These are phyloP conservation scores for Colletotrichum tamarilloi DNA, from an alignment of 2,329 filamentous ascomycete genomes.

Conservation along the genomic window DNA sequence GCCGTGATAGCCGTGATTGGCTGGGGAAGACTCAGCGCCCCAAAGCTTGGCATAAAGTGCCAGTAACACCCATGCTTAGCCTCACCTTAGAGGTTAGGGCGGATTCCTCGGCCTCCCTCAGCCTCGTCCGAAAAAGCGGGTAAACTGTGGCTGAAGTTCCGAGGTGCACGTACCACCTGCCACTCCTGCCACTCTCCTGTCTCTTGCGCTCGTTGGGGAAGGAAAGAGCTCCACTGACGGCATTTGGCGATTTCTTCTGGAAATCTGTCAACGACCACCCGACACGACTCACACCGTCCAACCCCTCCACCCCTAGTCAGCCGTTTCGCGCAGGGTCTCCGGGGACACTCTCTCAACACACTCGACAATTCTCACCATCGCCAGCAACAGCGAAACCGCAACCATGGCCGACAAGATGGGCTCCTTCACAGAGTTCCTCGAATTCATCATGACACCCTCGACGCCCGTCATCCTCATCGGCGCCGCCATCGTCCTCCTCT, in stretches of 20 bases:
- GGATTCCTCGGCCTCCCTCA: conserved; percentile 15
- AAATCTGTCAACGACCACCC: conserved; percentile 35
- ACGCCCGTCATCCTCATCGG: conserved; percentile 74
- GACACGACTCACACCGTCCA: conserved; percentile 22
- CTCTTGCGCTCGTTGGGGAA: neutral
- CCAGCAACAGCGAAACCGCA: neutral
- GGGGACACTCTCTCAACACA: neutral
- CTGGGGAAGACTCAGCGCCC: neutral
- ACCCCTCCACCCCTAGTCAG: neutral
- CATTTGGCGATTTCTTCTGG: conserved; percentile 26
- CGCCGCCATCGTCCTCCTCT: conserved; percentile 74
- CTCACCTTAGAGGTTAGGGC: conserved; percentile 6
- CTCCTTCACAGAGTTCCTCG: conserved; percentile 54
- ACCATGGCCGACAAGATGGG: conserved; percentile 47
- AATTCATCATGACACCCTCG: conserved; percentile 70
- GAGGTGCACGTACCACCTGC: neutral
- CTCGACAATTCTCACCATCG: neutral
- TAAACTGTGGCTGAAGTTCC: conserved; percentile 3
- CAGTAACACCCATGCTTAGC: neutral
- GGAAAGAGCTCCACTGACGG: conserved; percentile 18
- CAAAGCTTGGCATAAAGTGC: conserved; percentile 27
- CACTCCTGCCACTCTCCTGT: too few relatives aligned
- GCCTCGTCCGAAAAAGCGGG: conserved; percentile 7
- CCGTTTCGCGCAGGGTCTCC: conserved; percentile 26
- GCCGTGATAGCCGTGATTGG: conserved; percentile 32